Evolutionary conservation across 2,329 filamentous ascomycete genomes (phyloP).

Genomic region (Drechslerella dactyloides): DNA sequence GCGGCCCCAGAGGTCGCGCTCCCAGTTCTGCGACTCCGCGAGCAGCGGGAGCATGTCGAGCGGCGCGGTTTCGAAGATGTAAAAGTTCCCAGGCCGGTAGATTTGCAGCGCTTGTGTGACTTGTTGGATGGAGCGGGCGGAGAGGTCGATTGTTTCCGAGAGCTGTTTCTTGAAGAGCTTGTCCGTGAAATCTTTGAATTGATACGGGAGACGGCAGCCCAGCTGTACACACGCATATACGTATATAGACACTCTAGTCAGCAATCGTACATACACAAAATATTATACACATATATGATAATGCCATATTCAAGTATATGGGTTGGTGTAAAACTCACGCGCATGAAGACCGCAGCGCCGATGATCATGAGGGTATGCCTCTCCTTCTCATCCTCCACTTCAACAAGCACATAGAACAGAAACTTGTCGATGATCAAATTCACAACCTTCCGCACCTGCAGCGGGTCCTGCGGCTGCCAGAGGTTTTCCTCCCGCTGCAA

Average conservation of each 20-base stretch:
- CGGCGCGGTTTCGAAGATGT: constrained; percentile 25
- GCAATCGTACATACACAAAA: not conserved
- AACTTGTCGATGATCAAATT: constrained; percentile 9
- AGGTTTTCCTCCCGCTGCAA: constrained; percentile 9
- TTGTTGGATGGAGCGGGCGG: constrained; percentile 3
- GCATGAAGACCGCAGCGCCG: constrained; percentile 18
- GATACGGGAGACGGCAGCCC: constrained; percentile 7
- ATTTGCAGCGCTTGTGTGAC: constrained; percentile 17
- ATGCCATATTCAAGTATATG: not conserved
- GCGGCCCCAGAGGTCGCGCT: constrained; percentile 16
- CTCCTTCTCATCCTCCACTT: constrained; percentile 1
- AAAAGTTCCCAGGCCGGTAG: constrained; percentile 20
- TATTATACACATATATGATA: not conserved
- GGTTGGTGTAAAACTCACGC: constrained; percentile 2
- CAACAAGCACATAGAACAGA: not conserved
- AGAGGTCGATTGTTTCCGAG: constrained; percentile 8
- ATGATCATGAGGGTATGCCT: constrained; percentile 14
- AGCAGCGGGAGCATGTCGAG: constrained; percentile 20
- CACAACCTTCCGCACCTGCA: constrained; percentile 1
- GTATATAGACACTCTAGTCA: too few species aligned
- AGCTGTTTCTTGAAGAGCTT: not conserved
- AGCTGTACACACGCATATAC: constrained; percentile 10
- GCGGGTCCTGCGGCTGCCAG: constrained; percentile 24
- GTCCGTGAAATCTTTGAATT: not conserved
- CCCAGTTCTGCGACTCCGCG: constrained; percentile 21